Base-by-base conservation (phyloP, 2,329 filamentous ascomycete genomes). In the Fonsecaea monophora region DNA sequence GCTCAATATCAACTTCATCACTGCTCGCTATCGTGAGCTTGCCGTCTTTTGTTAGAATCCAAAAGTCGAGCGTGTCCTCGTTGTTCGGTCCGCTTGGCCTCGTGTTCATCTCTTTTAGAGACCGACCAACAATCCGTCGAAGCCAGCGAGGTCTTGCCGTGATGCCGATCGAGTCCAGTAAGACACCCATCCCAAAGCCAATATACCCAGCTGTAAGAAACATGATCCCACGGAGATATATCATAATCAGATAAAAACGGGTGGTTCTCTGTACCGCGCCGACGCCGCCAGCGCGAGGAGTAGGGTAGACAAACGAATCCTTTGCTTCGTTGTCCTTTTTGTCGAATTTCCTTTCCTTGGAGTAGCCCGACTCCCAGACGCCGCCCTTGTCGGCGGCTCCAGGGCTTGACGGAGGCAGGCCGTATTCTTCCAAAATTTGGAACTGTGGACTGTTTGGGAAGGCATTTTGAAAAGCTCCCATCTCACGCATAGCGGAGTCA, bases 261-360 rank as follows among this genome's bases (percentile, higher is more conserved):
- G 89, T 89, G 72, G 90, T 91, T 62, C 92, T 85, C 75, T 95
- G 92, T 13, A 90, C 84, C 6, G 92, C 88, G 4, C 93, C 94
- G 15, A 96, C 89, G 0, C 92, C 92, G 57, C 89, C 86, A 56
- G 74, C 73, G 63, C 75, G 73, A 38, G 73, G 76, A 70, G 76
- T 74, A 60, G 77, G 75, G 56, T 79, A 78, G 25, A 78, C 70
- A 21, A 77, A 74, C 73, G 73, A 66, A 45, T 70, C 63, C 40
- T 70, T 71, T 13, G 62, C 62, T 54, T 68, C 72, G 18, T 68
- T 65, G n/a, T 72, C 69, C 55, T 71, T 72, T 63, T 78, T 79
- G 60, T 82, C 78, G 40, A 82, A 73, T 62, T 82, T 81, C 71
- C 78, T 79, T 68, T 84, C 81, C 25, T 75, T 77, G 8, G 71